phyloP scores from a whole-genome alignment of 805 yeast genomes.

The Candida hispaniensis region DNA sequence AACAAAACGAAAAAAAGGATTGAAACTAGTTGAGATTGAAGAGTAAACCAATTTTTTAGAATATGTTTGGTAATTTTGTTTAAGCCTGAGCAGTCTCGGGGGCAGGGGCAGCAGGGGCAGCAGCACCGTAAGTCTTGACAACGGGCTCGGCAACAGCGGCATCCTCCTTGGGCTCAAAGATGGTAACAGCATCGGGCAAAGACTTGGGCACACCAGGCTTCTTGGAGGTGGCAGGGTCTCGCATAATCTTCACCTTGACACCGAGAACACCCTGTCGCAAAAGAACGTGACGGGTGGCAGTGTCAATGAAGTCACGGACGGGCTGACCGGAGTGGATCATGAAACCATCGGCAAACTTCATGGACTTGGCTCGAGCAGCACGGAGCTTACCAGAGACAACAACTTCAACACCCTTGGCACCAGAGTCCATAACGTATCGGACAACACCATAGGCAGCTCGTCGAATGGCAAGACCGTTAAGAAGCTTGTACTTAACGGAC shows the following conservation, averaged over 20 bases:
- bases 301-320: constrained; percentile 95
- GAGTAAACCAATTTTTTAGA: no score
- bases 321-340: constrained; percentile 99
- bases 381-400: constrained; percentile 99
- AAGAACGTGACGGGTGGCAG: constrained; percentile 98
- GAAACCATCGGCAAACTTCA: constrained; percentile 99
- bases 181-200: constrained; percentile 89
- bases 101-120: constrained; percentile 30
- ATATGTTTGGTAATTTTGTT: constrained; percentile 1
- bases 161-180: constrained; percentile 92
- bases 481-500: constrained; percentile 94
- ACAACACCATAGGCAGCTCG: constrained; percentile 99
- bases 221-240: constrained; percentile 64
- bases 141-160: constrained; percentile 46
- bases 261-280: constrained; percentile 99
- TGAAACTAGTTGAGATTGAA: constrained; percentile 16
- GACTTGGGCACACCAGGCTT: constrained; percentile 32
- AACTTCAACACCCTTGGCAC: constrained; percentile 99
- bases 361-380: constrained; percentile 99
- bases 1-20: constrained; percentile 1
- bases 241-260: constrained; percentile 99
- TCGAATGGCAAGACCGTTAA: constrained; percentile 98
- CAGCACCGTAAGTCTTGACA: constrained; percentile 56
- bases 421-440: constrained; percentile 99
- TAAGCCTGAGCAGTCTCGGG: constrained; percentile 22